phyloP scores from a whole-genome alignment of 768 basidiomycete species.

The Calocera viscosa region DNA sequence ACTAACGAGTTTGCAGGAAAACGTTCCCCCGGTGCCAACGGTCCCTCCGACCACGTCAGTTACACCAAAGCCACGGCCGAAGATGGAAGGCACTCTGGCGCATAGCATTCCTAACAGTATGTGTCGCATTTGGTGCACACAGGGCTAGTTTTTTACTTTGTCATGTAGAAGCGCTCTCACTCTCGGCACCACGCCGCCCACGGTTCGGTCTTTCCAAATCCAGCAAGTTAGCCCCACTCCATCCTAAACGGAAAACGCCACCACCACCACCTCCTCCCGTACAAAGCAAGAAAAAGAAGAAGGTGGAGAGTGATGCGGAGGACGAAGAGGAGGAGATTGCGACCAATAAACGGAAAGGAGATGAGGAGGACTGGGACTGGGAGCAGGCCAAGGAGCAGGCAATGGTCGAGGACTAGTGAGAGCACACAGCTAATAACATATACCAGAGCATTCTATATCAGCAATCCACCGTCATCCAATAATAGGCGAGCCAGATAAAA shows the following conservation, averaged over 20 bases:
- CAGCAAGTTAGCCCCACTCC: neutral
- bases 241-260: neutral
- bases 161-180: neutral
- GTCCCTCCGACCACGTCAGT: neutral
- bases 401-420: neutral
- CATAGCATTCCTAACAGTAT: neutral
- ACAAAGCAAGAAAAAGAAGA: slow-evolving; percentile 2
- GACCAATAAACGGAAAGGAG: neutral
- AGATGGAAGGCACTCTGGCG: neutral
- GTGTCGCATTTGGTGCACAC: neutral
- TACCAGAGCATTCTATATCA: neutral
- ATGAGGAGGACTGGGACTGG: neutral
- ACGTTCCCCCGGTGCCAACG: neutral
- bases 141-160: neutral
- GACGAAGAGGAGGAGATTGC: neutral
- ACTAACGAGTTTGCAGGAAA: neutral
- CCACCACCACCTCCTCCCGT: neutral
- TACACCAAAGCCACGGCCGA: neutral
- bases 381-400: neutral
- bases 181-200: neutral
- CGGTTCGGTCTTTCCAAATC: neutral
- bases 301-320: neutral
- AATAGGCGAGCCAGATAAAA: too few species aligned
- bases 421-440: neutral
- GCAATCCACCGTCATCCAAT: neutral